Base-by-base conservation (phyloP, 169 alveolate species). In the Eimeria necatrix region DNA sequence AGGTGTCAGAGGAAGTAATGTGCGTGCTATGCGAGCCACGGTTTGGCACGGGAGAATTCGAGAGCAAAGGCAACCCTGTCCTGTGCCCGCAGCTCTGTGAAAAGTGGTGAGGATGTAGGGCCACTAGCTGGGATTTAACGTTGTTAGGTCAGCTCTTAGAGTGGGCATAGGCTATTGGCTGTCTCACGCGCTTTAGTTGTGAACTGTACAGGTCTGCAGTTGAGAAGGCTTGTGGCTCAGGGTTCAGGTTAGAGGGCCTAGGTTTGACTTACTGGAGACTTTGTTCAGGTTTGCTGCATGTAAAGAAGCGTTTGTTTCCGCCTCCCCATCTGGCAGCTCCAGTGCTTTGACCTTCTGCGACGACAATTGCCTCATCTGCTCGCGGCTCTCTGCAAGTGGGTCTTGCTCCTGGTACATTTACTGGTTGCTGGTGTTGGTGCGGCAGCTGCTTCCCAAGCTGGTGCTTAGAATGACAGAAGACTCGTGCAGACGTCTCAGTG, bases 271-370 rank as follows among this genome's bases (percentile, higher is more conserved):
- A 14, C 12, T 14, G 10, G 90, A 52, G 9, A 3, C 51, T 53
- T 51, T 78, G 68, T 60, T 85, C 81, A 85, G 92, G 92, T 85
- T 85, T 52, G 60, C n/a, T 32, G 92, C 92, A 7, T 85, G 92
- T 78, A 20, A 85, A 46, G 92, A 85, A 18, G 76, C 26, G 49
- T 85, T 49, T 41, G 92, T 85, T 8, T 85, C 92, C 18, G 92
- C 92, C 16, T 56, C 92, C 7, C 92, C 92, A 14, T 85, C 92
- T 14, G 92, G 92, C 61, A 85, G 92, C 80, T 8, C 64, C 92
- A 85, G 80, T 81, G 92, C 76, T 61, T 10, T 85, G 80, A 60
- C 92, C n/a, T 85, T 85, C n/a, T 85, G 92, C 64, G 92, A 60
- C 8, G 80, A 60, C 48, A 41, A 59, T 52, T 85, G 80, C 70